Evolutionary conservation across 305 asterid genomes (phyloP).

Genomic region (Petunia hybrid): DNA sequence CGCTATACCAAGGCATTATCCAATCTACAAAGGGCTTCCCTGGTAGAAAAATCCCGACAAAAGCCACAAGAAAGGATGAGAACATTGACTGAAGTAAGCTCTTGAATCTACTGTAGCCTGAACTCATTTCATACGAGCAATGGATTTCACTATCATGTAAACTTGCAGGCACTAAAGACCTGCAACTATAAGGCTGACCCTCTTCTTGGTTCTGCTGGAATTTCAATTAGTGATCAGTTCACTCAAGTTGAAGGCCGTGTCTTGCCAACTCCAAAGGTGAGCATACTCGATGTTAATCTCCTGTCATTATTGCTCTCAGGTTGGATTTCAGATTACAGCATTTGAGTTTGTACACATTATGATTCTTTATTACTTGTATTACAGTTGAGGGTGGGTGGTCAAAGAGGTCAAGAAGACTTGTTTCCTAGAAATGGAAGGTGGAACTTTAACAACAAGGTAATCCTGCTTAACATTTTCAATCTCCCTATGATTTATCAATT

Average conservation of each 20-base stretch:
- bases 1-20: conserved; percentile 70
- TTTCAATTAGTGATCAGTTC: conserved; percentile 57
- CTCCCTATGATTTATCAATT: not conserved
- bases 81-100: conserved; percentile 53
- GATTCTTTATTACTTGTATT: not conserved
- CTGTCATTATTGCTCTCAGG: conserved; percentile 3
- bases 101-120: conserved; percentile 25
- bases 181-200: conserved; percentile 66
- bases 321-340: not conserved
- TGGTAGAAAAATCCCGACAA: conserved; percentile 79
- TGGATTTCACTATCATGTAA: conserved; percentile 20
- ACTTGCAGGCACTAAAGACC: conserved; percentile 57
- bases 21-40: conserved; percentile 67
- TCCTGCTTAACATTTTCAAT: not conserved
- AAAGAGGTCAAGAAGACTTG: conserved; percentile 46
- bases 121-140: not conserved
- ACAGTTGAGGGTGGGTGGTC: conserved; percentile 66
- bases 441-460: conserved; percentile 77
- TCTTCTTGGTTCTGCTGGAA: conserved; percentile 59
- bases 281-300: not conserved
- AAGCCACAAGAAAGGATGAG: conserved; percentile 74
- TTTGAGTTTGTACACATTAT: not conserved
- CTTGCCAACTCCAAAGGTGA: conserved; percentile 67
- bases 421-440: conserved; percentile 67
- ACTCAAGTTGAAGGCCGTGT: conserved; percentile 66